Evolutionary conservation across 2,329 filamentous ascomycete species (phyloP), one percentile per base, ranked within the genome.

Genomic region (Ceratocystis huliohia): DNA sequence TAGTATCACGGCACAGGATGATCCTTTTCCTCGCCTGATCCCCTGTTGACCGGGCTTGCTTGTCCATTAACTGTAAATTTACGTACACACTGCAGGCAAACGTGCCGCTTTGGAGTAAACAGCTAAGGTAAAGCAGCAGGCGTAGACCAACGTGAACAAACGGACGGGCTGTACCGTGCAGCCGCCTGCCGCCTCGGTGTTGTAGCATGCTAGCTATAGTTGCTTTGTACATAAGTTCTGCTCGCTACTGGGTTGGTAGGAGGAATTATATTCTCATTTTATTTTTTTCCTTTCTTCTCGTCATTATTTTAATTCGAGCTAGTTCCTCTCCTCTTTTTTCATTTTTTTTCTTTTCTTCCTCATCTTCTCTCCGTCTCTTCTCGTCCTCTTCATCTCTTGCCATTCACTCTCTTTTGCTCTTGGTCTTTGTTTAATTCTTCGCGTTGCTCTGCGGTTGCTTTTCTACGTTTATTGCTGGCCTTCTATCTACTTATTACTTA

Each of bases 221-320:
- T 50, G 48, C 22, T 25, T 22, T 25, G 17, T 6, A 48, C 46
- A 48, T 48, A 48, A 48, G 37, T 48, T 15, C 37, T 41, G 10
- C n/a, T 22, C 20, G 7, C 20, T 22, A 22, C n/a, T 50, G 10
- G n/a, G 48, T 10, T 22, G 48, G 3, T 17, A 7, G 17, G n/a
- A 22, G 10, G n/a, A 22, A 10, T 22, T 50, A 15, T 63, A 37
- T 63, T 44, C 15, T 37, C 20, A 25, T 25, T 48, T 17, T 33
- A n/a, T 56, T 8, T 44, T 65, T 6, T 41, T 30, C 28, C 30
- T 41, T 25, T 48, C 20, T 53, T 6, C 56, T 62, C 44, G n/a
- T 50, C 28, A 53, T 56, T 44, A n/a, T 63, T 56, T 66, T 66
- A 63, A 45, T 65, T 41, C 17, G 3, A 25, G 30, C 48, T n/a